Conservation (phyloP, 1,284 basidiomycete species). For the Singerocomus inundabilis region DNA sequence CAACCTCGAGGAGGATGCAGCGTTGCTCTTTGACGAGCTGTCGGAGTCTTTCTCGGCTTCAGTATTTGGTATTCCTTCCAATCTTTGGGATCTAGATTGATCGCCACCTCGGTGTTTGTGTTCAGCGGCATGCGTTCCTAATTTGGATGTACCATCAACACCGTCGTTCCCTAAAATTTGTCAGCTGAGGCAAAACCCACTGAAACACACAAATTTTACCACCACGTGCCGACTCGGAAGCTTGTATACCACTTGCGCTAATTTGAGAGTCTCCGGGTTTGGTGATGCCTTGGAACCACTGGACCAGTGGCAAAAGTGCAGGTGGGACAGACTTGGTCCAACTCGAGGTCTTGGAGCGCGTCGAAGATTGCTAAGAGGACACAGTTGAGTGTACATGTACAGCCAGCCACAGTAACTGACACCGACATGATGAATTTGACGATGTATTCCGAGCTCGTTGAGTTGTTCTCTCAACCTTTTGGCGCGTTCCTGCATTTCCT, state of each 20-base stretch:
- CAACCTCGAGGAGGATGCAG: not conserved
- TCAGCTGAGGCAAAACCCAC: not conserved
- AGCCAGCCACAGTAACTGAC: slow-evolving; percentile 3
- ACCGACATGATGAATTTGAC: slow-evolving; percentile 61
- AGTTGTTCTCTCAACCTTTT: slow-evolving; percentile 66
- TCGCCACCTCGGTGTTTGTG: not conserved
- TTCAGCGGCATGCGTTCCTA: not conserved
- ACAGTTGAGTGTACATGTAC: not conserved
- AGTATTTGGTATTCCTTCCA: not conserved
- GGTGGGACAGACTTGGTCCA: slow-evolving; percentile 15
- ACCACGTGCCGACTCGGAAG: slow-evolving; percentile 18
- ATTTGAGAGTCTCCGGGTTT: not conserved
- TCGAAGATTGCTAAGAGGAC: slow-evolving; percentile 17
- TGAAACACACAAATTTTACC: slow-evolving; percentile 8
- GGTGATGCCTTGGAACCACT: not conserved
- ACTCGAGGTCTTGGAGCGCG: not conserved
- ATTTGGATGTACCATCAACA: not conserved
- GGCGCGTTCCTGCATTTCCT: slow-evolving; percentile 58
- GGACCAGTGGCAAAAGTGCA: slow-evolving; percentile 7
- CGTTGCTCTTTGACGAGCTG: slow-evolving; percentile 1
- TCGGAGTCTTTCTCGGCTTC: not conserved
- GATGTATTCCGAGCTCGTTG: slow-evolving; percentile 69
- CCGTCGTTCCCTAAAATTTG: not conserved
- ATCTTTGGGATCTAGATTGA: not conserved
- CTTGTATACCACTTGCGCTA: not conserved